Evolutionary conservation across 2,329 filamentous ascomycete species (phyloP).

Genomic region (Fusarium keratoplasticum): DNA sequence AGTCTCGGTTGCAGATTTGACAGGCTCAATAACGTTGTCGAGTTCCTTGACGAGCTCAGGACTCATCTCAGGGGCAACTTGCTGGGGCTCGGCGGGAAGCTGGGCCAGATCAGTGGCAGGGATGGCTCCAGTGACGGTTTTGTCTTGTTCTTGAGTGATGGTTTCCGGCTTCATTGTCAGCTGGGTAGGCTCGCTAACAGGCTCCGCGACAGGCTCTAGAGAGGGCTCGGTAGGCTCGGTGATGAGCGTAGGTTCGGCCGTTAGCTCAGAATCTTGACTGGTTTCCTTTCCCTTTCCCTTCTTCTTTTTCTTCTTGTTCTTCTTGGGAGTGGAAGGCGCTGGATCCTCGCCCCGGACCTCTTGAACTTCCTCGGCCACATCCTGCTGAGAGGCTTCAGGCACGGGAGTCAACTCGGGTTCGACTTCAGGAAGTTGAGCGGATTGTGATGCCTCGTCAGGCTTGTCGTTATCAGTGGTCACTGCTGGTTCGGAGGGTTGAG

Average conservation of each 20-base stretch:
- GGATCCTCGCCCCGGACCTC: not conserved
- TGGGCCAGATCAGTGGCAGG: not conserved
- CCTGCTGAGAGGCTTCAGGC: not conserved
- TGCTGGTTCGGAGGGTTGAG: not conserved
- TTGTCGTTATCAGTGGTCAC: not conserved
- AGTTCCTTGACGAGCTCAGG: not conserved
- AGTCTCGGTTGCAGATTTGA: not conserved
- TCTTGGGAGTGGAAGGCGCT: not conserved
- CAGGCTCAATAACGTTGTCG: not conserved
- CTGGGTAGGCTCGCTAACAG: not conserved
- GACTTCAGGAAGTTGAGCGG: not conserved
- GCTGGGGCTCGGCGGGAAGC: not conserved
- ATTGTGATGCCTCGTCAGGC: not conserved
- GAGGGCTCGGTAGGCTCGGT: not conserved
- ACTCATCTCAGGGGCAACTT: not conserved
- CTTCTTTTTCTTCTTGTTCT: slow-evolving; percentile 8
- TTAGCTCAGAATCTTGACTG: not conserved
- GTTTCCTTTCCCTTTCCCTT: slow-evolving; percentile 1
- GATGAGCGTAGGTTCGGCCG: not conserved
- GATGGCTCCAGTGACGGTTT: not conserved
- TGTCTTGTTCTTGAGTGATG: not conserved
- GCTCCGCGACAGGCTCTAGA: not conserved
- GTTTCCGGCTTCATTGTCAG: not conserved
- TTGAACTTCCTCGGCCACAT: not conserved
- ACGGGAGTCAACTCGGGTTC: not conserved